Evolutionary conservation across 2,329 filamentous ascomycete genomes (phyloP), one percentile per base, ranked within the genome.

Genomic region (Ustilaginoidea virens): DNA sequence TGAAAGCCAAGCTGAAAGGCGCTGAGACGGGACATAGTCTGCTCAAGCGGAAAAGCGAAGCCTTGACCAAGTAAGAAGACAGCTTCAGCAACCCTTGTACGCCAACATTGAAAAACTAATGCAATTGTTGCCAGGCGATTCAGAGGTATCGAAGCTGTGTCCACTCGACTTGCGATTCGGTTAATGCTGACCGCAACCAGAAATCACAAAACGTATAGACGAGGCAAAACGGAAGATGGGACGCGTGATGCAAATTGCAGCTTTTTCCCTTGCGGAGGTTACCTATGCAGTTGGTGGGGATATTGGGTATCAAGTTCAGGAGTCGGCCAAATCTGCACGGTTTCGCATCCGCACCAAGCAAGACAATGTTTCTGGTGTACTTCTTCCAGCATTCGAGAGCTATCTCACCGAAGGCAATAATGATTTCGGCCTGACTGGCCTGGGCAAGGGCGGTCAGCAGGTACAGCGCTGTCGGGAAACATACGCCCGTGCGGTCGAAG

Each of bases 191-290:
- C 12, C 14, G 23, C 9, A 20, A 13, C 40, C 51, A 82, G 90
- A 98, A 47, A 98, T 98, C 47, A 94, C 90, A 28, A 74, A 76
- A 52, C 80, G 90, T 48, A 98, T 98, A 56, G 87, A 98, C 61
- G 90, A 98, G 56, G 90, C 90, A 23, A 98, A 98, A 60, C 80
- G 86, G 45, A 98, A 98, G 64, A 98, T 98, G 87, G 90, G 90
- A 33, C 74, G 87, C 19, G 90, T 98, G 21, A 98, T 98, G 90
- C 87, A 96, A 56, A 92, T 98, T 48, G 90, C 90, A 23, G 86
- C 90, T 25, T 96, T 98, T 60, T 96, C 87, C 24, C 69, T 98
- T 12, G 90, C 90, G 35, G 90, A 96, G 60, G 90, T 98, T 32
- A 92, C 85, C 27, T 98, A 98, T 48, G 90, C 90, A 16, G 85